Evolutionary conservation across 2,329 filamentous ascomycete genomes (phyloP).

Genomic region (Xylariaceae sp.): DNA sequence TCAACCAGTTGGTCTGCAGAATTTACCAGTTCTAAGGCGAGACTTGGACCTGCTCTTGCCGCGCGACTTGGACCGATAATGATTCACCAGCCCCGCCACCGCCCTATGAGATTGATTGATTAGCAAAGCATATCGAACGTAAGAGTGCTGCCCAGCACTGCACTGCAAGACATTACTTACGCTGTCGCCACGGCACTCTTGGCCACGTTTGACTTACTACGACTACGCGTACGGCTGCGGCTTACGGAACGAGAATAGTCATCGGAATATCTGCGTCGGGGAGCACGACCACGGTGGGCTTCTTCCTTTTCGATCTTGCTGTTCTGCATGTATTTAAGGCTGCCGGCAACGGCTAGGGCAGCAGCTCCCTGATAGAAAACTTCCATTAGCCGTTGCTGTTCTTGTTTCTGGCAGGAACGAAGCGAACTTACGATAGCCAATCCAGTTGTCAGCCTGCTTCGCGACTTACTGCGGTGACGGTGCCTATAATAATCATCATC

Average conservation of each 20-base stretch:
- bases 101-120: constrained; percentile 33
- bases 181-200: constrained; percentile 55
- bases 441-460: constrained; percentile 52
- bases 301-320: constrained; percentile 59
- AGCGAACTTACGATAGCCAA: constrained; percentile 48
- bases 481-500: constrained; percentile 34
- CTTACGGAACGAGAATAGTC: constrained; percentile 43
- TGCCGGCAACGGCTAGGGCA: constrained; percentile 60
- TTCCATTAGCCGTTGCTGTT: neutral
- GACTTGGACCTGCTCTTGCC: constrained; percentile 37
- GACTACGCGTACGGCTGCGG: constrained; percentile 41
- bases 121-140: neutral
- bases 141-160: neutral
- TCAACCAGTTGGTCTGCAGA: neutral
- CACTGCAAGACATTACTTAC: constrained; percentile 18
- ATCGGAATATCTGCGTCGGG: constrained; percentile 39
- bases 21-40: constrained; percentile 38
- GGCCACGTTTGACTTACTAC: constrained; percentile 36
- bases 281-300: constrained; percentile 50
- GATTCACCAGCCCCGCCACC: constrained; percentile 54
- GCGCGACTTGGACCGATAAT: constrained; percentile 49
- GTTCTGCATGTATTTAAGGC: constrained; percentile 59
- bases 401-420: neutral
- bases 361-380: constrained; percentile 39
- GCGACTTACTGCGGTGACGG: constrained; percentile 33